Conservation (phyloP, 768 basidiomycete species). For the Holtermannia corniformis region DNA sequence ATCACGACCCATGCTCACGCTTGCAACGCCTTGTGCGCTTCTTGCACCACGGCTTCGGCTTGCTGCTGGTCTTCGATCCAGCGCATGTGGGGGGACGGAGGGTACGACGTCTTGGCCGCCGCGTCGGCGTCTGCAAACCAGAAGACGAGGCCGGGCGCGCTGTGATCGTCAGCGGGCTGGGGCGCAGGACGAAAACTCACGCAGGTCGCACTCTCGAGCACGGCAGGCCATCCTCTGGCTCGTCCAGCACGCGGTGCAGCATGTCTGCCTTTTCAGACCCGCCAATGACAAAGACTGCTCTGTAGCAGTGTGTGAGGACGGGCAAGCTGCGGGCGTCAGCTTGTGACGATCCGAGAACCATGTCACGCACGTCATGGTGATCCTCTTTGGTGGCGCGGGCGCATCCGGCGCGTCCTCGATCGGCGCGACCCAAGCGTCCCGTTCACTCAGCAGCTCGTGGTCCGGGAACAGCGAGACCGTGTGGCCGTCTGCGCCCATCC, state of each 20-base stretch:
- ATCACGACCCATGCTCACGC: too few species aligned
- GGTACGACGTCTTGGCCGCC: conserved; percentile 42
- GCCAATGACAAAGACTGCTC: conserved; percentile 79
- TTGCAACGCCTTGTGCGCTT: conserved; percentile 15
- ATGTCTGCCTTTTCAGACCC: conserved; percentile 73
- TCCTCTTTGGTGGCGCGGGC: conserved; percentile 69
- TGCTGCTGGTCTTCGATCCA: conserved; percentile 33
- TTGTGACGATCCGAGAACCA: conserved; percentile 1
- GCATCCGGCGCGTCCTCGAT: conserved; percentile 94
- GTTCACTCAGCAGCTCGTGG: conserved; percentile 68
- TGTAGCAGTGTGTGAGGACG: conserved; percentile 46
- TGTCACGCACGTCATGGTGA: conserved; percentile 64
- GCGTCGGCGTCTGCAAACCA: conserved; percentile 94
- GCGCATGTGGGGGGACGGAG: conserved; percentile 24
- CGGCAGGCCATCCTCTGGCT: conserved; percentile 69
- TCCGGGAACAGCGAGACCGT: conserved; percentile 96
- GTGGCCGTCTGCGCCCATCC: conserved; percentile 94
- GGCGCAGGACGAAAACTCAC: too few species aligned
- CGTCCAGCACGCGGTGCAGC: conserved; percentile 62
- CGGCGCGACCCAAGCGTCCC: conserved; percentile 88
- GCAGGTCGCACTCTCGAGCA: conserved; percentile 69
- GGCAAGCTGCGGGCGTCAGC: conserved; percentile 26
- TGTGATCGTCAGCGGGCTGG: background rate
- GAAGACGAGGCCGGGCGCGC: conserved; percentile 68
- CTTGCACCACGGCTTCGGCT: conserved; percentile 32